Conservation (phyloP, 345 rosid genomes). For the Citrus unshiu region DNA sequence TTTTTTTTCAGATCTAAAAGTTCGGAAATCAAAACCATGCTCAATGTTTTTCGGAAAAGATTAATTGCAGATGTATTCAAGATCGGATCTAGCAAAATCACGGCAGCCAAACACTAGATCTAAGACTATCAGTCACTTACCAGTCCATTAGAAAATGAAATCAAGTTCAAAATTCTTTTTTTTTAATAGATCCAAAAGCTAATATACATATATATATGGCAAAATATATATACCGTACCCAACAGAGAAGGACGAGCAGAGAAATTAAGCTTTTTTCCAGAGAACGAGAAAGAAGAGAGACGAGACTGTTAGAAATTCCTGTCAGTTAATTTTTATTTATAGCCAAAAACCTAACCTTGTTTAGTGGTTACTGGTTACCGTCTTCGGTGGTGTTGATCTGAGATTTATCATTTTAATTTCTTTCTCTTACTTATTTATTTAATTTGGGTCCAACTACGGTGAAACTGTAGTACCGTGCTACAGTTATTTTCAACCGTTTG, state of each 20-base stretch:
- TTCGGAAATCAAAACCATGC: not conserved
- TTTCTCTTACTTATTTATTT: not conserved
- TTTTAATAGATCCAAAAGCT: not conserved
- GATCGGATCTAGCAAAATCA: slow-evolving; percentile 11
- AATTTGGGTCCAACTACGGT: too few species aligned
- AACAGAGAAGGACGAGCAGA: slow-evolving; percentile 22
- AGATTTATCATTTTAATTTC: not conserved
- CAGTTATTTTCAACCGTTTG: too few species aligned
- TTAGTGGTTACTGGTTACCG: too few species aligned
- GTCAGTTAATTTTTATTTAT: not conserved
- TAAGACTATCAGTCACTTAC: not conserved
- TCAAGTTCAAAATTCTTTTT: not conserved
- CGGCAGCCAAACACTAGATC: slow-evolving; percentile 3
- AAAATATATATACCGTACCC: slow-evolving; percentile 26
- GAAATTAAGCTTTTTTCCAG: not conserved
- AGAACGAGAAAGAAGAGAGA: not conserved
- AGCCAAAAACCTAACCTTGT: not conserved
- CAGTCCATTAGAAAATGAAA: not conserved
- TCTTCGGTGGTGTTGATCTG: not conserved
- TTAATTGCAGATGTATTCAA: not conserved
- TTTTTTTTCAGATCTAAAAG: not conserved
- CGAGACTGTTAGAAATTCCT: not conserved
- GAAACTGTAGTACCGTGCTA: too few species aligned
- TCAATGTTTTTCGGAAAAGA: not conserved
- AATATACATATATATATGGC: too few species aligned